Percentiles rank a stretch among this genome's conserved stretches.
phyloP scores from a whole-genome alignment of 1,139 yeast species.

The Saccharomycopsis phalli region DNA sequence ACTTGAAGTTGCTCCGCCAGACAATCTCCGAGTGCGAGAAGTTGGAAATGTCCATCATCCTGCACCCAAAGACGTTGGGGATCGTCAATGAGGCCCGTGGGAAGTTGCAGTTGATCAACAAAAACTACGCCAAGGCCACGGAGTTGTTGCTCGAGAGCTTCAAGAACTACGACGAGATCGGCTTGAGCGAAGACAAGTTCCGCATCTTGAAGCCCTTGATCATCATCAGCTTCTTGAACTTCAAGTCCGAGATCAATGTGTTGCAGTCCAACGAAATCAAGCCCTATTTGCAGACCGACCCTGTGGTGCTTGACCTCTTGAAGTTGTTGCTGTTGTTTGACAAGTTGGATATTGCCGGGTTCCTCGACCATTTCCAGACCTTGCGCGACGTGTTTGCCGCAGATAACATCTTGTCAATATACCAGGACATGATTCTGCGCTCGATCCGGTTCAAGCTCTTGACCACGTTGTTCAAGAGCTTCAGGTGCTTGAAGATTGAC shows the following conservation, averaged over 20 bases:
- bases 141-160: constrained; percentile 59
- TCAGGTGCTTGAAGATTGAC: constrained; percentile 26
- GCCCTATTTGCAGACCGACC: constrained; percentile 29
- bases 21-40: constrained; percentile 38
- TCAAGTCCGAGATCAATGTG: constrained; percentile 58
- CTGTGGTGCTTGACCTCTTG: constrained; percentile 29
- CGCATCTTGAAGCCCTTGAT: constrained; percentile 49
- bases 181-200: constrained; percentile 43
- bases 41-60: constrained; percentile 45
- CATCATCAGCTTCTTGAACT: constrained; percentile 44
- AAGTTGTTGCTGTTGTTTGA: constrained; percentile 30
- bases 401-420: constrained; percentile 22
- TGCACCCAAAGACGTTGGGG: constrained; percentile 64
- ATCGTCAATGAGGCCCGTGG: constrained; percentile 66
- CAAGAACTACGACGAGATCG: constrained; percentile 69
- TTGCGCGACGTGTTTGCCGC: not conserved
- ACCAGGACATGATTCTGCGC: constrained; percentile 24
- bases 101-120: constrained; percentile 47
- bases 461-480: constrained; percentile 28
- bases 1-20: not conserved
- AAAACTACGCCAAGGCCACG: constrained; percentile 51
- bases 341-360: constrained; percentile 30
- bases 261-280: constrained; percentile 41
- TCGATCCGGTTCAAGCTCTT: constrained; percentile 28
- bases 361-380: constrained; percentile 22